Conservation (phyloP, 2,329 filamentous ascomycete species). For the Metarhizium sp. region DNA sequence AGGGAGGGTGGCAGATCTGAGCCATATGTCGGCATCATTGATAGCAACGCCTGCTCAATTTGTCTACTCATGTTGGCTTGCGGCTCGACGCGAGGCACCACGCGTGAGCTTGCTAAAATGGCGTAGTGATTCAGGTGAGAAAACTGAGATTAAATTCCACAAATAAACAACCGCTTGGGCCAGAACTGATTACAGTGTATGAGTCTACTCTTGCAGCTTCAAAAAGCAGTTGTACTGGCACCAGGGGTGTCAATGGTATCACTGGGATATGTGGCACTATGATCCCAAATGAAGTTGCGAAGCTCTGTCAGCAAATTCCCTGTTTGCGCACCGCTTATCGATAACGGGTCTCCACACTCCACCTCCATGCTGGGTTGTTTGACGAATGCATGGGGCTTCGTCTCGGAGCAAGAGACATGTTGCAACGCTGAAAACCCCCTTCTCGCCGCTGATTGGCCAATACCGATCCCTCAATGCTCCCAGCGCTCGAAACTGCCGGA, state of each 20-base stretch:
- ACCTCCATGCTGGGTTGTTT: too few species aligned
- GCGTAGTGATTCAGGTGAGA: not conserved
- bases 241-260: too few species aligned
- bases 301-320: too few species aligned
- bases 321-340: not conserved
- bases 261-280: too few species aligned
- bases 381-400: too few species aligned
- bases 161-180: not conserved
- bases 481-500: too few species aligned
- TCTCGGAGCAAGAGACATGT: too few species aligned
- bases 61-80: slow-evolving; percentile 56
- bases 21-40: slow-evolving; percentile 63
- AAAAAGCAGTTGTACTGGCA: not conserved
- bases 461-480: too few species aligned
- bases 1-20: slow-evolving; percentile 59
- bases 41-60: slow-evolving; percentile 63
- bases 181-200: not conserved
- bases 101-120: not conserved
- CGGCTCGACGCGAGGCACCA: not conserved
- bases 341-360: not conserved
- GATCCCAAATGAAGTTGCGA: too few species aligned
- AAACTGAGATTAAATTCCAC: not conserved
- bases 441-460: too few species aligned
- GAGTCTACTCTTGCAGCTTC: not conserved
- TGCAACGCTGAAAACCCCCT: too few species aligned